A percentile compares a stretch with the other conserved stretches of the same genome.
Conservation (phyloP, 768 basidiomycete genomes). For the Suillus subaureus region DNA sequence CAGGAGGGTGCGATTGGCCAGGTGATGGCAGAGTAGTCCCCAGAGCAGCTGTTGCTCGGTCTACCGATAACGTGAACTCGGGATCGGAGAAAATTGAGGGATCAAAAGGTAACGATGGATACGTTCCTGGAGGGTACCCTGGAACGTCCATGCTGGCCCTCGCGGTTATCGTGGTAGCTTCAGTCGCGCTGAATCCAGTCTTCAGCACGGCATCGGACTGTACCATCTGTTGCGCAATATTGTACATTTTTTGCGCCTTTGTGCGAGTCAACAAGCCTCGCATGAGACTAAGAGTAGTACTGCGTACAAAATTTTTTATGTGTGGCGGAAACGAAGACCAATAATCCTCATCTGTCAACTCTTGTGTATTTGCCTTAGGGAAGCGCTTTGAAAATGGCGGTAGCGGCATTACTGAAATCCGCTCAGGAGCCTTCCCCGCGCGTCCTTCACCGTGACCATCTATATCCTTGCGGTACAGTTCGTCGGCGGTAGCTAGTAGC, state of each 20-base stretch:
- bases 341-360: slow-evolving; percentile 59
- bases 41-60: slow-evolving; percentile 45
- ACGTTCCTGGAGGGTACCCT: slow-evolving; percentile 45
- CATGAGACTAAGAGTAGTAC: slow-evolving; percentile 27
- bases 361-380: slow-evolving; percentile 24
- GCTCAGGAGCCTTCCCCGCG: slow-evolving; percentile 27
- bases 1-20: slow-evolving; percentile 35
- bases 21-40: slow-evolving; percentile 30
- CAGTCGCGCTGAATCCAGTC: slow-evolving; percentile 35
- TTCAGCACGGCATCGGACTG: slow-evolving; percentile 44
- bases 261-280: slow-evolving; percentile 35
- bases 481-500: slow-evolving; percentile 60
- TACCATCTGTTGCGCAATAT: slow-evolving; percentile 68
- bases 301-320: slow-evolving; percentile 67
- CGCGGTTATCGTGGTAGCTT: slow-evolving; percentile 27
- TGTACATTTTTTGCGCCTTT: slow-evolving; percentile 66
- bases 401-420: slow-evolving; percentile 19
- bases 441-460: slow-evolving; percentile 27
- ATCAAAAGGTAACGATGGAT: slow-evolving; percentile 49
- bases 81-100: slow-evolving; percentile 57
- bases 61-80: slow-evolving; percentile 52
- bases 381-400: slow-evolving; percentile 17
- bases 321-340: slow-evolving; percentile 71
- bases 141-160: slow-evolving; percentile 27
- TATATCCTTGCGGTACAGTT: slow-evolving; percentile 53